Evolutionary conservation across 805 yeast species (phyloP).

Genomic region (Lachancea sp.): DNA sequence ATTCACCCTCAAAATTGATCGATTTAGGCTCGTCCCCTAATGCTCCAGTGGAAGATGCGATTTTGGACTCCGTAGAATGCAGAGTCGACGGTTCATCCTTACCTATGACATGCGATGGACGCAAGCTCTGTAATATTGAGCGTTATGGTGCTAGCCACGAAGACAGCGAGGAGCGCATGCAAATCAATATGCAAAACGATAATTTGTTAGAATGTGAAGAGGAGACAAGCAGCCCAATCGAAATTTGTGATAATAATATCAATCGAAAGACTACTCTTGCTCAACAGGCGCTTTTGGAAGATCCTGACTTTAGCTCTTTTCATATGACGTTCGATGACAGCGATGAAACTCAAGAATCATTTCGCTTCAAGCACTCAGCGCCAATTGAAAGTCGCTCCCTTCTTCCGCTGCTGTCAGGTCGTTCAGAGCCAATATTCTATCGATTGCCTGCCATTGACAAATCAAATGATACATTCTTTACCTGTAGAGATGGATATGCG

Average conservation of each 20-base stretch:
- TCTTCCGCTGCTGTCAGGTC: not conserved
- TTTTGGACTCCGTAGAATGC: too few species aligned
- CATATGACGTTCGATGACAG: conserved; percentile 27
- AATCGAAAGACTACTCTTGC: not conserved
- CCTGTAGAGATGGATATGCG: conserved; percentile 4
- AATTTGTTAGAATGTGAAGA: too few species aligned
- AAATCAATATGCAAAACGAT: too few species aligned
- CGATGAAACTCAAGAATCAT: conserved; percentile 7
- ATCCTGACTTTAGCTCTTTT: conserved; percentile 31
- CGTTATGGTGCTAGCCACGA: too few species aligned
- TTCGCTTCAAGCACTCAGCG: not conserved
- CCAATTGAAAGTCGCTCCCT: conserved; percentile 9
- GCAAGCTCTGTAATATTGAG: too few species aligned
- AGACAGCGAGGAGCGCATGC: too few species aligned
- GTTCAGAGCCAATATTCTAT: conserved; percentile 14
- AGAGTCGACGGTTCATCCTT: too few species aligned
- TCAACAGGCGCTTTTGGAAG: conserved; percentile 13
- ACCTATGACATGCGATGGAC: too few species aligned
- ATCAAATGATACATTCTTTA: conserved; percentile 10
- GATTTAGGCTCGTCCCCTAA: not conserved
- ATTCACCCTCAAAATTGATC: conserved; percentile 21
- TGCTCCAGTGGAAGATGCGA: not conserved
- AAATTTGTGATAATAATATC: too few species aligned
- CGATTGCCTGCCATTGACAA: conserved; percentile 10
- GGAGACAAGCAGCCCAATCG: too few species aligned